Base-by-base conservation (phyloP, 805 yeast species). In the Jamesozyma spencerorum region DNA sequence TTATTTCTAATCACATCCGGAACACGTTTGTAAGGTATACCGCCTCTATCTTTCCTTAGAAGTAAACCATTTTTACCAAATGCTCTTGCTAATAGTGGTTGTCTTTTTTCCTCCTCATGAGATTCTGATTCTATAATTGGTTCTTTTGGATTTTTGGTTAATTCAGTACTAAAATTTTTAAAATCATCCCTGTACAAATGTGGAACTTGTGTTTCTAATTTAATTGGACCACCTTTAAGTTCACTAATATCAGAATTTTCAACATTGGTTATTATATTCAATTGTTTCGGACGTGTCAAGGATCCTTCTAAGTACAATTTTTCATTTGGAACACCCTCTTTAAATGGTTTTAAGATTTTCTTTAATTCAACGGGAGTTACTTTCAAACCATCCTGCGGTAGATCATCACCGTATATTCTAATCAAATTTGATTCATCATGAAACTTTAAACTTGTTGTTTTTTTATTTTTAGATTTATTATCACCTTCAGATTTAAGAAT, bases 241-340 rank as follows among this genome's bases (percentile, higher is more conserved):
- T 54, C 57, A 3, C 52, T 39, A 24, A 60, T 56, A 48, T 60
- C 65, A 12, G 56, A 50, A 31, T 42, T 31, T 5, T 45, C 44
- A n/a, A 45, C 47, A 26, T 41, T 45, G 3, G 24, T 18, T 41
- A 15, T 12, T n/a, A 38, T 17, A 5, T 31, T 22, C 19, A 42
- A 24, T 30, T 53, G 53, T 24, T 46, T 54, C 4, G 47, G 49
- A 15, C 34, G 46, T 7, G 40, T 45, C 4, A 18, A 18, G 10
- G 17, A 11, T 37, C 46, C 50, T 20, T 47, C 54, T 3, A 50
- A 27, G 14, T 44, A 41, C n/a, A 51, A 35, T 13, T 49, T 43
- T 45, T 60, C 65, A 32, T 56, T 49, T 8, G 65, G 63, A 43
- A 57, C 62, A 27, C 62, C 63, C 36, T 57, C 62, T 37, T 50